Conservation (phyloP, 306 rosid species). For the Pyrus betulifolia region DNA sequence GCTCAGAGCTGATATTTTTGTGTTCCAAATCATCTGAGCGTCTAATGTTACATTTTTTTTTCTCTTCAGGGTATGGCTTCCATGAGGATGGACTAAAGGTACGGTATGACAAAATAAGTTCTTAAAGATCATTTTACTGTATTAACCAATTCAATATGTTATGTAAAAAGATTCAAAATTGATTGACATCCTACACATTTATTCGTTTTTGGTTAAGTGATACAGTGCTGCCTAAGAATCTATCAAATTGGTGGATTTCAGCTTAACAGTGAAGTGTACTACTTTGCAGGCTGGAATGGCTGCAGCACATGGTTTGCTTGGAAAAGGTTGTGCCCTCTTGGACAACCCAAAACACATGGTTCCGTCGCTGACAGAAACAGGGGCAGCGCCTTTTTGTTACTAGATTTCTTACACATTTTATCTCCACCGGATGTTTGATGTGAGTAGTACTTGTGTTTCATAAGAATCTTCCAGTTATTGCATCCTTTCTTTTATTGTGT, state of each 20-base stretch:
- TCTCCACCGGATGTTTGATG: conserved; percentile 67
- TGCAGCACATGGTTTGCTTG: conserved; percentile 67
- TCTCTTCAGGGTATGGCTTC: conserved; percentile 86
- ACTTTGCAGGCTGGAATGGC: conserved; percentile 70
- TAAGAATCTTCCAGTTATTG: too few species aligned
- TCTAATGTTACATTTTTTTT: neutral
- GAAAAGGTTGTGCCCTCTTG: conserved; percentile 39
- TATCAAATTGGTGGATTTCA: neutral
- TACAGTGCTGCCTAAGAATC: neutral
- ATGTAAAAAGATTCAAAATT: neutral
- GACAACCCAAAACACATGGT: conserved; percentile 84
- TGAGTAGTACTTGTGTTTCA: conserved; percentile 29
- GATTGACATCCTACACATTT: neutral
- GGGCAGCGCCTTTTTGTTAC: conserved; percentile 62
- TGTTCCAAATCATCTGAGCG: conserved; percentile 2
- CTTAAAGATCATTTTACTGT: neutral
- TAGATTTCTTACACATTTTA: conserved; percentile 50
- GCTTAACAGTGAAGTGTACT: neutral
- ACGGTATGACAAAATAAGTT: neutral
- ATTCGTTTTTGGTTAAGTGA: too few species aligned
- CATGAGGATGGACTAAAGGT: conserved; percentile 97
- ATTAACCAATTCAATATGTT: neutral
- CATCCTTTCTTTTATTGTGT: neutral
- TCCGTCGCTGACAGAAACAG: conserved; percentile 69
- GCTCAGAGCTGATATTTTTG: neutral